Conservation (phyloP, 208 protist species). For the Trypanosoma conorhini region DNA sequence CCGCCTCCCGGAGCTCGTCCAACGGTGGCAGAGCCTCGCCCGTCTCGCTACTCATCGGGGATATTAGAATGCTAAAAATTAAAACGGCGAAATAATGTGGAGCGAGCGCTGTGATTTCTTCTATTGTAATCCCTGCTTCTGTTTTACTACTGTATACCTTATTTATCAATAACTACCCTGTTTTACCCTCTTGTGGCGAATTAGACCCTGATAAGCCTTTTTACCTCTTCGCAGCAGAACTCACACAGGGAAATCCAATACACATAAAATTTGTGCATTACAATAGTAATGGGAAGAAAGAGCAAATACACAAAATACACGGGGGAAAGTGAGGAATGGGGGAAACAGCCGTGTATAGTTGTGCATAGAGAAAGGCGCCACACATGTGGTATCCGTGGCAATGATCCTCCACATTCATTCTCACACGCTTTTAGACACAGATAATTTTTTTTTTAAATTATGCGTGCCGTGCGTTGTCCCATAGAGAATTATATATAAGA, state of each 20-base stretch:
- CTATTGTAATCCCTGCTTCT: too few relatives aligned
- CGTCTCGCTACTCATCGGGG: background rate
- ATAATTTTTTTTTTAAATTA: background rate
- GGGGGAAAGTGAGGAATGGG: background rate
- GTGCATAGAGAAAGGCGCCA: too few relatives aligned
- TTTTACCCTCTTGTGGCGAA: conserved; percentile 5
- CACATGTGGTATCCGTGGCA: too few relatives aligned
- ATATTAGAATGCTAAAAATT: background rate
- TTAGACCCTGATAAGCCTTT: conserved; percentile 4
- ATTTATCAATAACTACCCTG: too few relatives aligned
- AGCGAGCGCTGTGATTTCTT: too few relatives aligned
- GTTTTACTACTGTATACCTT: too few relatives aligned
- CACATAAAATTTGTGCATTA: background rate
- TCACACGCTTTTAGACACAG: background rate
- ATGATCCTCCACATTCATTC: background rate
- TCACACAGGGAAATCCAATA: background rate
- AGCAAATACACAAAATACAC: background rate
- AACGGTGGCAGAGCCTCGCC: background rate
- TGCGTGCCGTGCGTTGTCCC: too few relatives aligned
- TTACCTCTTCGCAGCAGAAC: background rate
- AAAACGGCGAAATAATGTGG: too few relatives aligned
- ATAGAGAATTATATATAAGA: background rate
- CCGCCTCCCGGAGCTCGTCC: conserved; percentile 51
- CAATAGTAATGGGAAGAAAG: background rate
- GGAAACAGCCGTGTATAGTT: background rate